A percentile compares a stretch with the other conserved stretches of the same genome.
Evolutionary conservation across 371 early-diverging fungal genomes (phyloP).

Genomic region (Mucor velutinosus): DNA sequence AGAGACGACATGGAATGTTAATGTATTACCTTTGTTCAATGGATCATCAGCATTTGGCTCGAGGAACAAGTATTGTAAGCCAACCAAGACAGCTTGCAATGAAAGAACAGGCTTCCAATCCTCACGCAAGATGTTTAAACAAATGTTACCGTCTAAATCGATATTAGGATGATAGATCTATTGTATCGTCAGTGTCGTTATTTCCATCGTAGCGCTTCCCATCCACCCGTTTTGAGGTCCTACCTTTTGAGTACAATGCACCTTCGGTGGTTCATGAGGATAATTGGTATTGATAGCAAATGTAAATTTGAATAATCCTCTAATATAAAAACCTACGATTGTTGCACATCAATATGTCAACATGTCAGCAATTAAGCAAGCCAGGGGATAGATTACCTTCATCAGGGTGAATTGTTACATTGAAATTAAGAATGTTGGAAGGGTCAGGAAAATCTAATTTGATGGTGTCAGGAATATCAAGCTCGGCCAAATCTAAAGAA

Average conservation of each 20-base stretch:
- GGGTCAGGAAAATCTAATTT: constrained; percentile 78
- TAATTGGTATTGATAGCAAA: constrained; percentile 93
- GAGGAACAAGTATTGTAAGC: constrained; percentile 93
- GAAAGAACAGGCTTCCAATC: constrained; percentile 99
- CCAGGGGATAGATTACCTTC: constrained; percentile 63
- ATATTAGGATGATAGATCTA: constrained; percentile 99
- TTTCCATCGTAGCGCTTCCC: neutral
- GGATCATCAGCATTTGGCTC: constrained; percentile 99
- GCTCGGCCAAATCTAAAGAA: constrained; percentile 81
- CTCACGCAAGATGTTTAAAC: constrained; percentile 98
- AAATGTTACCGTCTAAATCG: constrained; percentile 96
- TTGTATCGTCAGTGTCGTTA: neutral
- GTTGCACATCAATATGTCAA: neutral
- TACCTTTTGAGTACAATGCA: constrained; percentile 92
- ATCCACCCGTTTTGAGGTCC: neutral
- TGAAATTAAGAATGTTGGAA: constrained; percentile 85
- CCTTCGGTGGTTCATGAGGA: constrained; percentile 99
- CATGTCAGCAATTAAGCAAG: neutral
- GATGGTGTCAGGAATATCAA: constrained; percentile 84
- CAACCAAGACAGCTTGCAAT: constrained; percentile 94
- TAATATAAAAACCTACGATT: constrained; percentile 86
- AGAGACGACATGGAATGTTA: neutral
- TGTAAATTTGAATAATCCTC: constrained; percentile 91
- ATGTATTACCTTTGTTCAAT: constrained; percentile 83
- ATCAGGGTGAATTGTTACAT: constrained; percentile 84